Evolutionary conservation across 305 asterid genomes (phyloP), one percentile per base, ranked within the genome.

Genomic region (Fraxinus sp.): DNA sequence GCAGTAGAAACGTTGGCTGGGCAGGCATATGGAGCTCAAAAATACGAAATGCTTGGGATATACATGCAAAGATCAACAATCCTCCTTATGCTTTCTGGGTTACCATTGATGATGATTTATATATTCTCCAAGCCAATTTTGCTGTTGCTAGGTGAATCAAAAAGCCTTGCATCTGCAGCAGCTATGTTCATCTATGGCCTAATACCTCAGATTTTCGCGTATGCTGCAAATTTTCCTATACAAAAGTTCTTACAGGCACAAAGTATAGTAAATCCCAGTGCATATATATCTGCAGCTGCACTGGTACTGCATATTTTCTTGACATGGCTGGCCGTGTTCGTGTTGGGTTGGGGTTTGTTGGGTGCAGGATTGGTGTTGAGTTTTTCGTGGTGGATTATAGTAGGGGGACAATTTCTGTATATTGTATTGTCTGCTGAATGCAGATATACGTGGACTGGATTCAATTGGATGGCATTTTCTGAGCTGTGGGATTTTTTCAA

Each of bases 1-100:
- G 92, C 93, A 0, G 91, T 90, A 10, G 93, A 90, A 73, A 90
- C 93, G 41, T 41, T 89, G 28, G 89, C 92, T 32, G 92, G 93
- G 11, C 93, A 90, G 41, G 93, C 93, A 0, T 90, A 83, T 79
- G 93, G 93, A 14, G 92, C 93, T 0, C 84, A 82, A 18, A 52
- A 57, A 35, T 83, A 81, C 71, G 88, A 83, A 1, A 87, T 88
- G 91, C 86, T 90, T 1, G 93, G 93, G 28, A 20, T 90, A 10
- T 90, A 90, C 76, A 39, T 90, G 89, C 93, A 90, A 75, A 86
- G 92, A 76, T 90, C 93, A 39, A 85, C 85, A 16, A 71, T 90
- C 36, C 87, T 90, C 7, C 78, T 89, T 1, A 83, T 70, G 83
- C 80, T 81, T 22, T 87, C 91, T 0, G 92, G 89, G 3, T 62